Base-by-base conservation (phyloP, 257 asterid genomes). In the Solanum pinnatisectum region DNA sequence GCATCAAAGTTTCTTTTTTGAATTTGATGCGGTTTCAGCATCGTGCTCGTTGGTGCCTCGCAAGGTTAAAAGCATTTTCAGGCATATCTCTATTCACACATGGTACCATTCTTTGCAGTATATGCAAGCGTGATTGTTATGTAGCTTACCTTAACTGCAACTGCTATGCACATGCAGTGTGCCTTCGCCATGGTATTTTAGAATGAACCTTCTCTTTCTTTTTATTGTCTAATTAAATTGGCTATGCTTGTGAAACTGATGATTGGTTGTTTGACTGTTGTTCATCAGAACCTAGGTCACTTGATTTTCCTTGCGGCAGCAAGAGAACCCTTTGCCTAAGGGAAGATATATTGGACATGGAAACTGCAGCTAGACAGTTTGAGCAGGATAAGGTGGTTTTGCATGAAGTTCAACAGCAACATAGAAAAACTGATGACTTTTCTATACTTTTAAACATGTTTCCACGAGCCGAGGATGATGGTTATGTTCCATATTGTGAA, bases 101-200 rank as follows among this genome's bases (percentile, higher is more conserved):
- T 77, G 98, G 99, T 87, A 97, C 99, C 84, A 93, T 95, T 88
- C 96, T 96, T 67, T 97, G 99, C 91, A 93, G 96, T 91, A 90
- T 92, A 18, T 96, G 99, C 93, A 94, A 94, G 91, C 98, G 99
- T 18, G 99, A 97, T 90, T 96, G 98, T 87, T 96, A 95, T 88
- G 91, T 94, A 25, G 98, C 98, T 23, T 97, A 97, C 89, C 88
- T 96, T 77, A 95, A 91, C 87, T 96, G 98, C 95, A 94, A 86
- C 88, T 94, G 98, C 91, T 91, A 79, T 92, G 89, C 87, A 86
- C 99, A 96, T 90, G 95, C 97, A 22, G 88, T 94, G 89, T 97
- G 99, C 92, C 97, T 97, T 87, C 98, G 98, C 88, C 99, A 97
- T 90, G 99, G 99, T 97, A 94, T 88, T 35, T 73, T 44, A 25